phyloP scores from a whole-genome alignment of 2,329 filamentous ascomycete genomes.

The Spiromastix sp. region DNA sequence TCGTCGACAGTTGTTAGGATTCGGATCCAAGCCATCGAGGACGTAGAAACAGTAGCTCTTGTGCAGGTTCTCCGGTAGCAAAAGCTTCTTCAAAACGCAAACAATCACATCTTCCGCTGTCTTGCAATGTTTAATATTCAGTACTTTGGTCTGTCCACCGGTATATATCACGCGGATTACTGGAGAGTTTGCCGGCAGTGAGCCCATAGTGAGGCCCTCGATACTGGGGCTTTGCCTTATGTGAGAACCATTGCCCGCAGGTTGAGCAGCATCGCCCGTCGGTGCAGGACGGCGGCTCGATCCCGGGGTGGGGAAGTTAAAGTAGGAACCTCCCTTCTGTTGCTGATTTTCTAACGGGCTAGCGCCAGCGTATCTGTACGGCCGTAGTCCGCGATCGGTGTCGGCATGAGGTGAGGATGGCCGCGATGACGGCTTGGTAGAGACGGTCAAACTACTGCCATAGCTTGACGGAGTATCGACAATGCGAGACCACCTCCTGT shows the following conservation, averaged over 20 bases:
- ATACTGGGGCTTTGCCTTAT: conserved; percentile 72
- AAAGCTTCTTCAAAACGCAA: conserved; percentile 78
- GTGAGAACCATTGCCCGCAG: conserved; percentile 57
- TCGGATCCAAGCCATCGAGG: conserved; percentile 71
- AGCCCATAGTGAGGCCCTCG: conserved; percentile 77
- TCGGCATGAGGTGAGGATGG: conserved; percentile 59
- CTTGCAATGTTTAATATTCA: conserved; percentile 85
- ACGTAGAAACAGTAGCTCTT: conserved; percentile 97
- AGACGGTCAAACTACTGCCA: conserved; percentile 24
- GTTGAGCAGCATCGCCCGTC: conserved; percentile 52
- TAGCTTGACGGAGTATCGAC: conserved; percentile 32
- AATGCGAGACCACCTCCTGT: conserved; percentile 51
- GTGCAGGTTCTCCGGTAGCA: conserved; percentile 79
- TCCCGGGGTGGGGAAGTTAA: conserved; percentile 36
- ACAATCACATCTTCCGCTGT: conserved; percentile 89
- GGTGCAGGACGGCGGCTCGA: conserved; percentile 50
- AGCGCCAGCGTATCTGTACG: conserved; percentile 50
- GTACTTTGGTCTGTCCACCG: conserved; percentile 80
- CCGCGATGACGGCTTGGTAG: conserved; percentile 50
- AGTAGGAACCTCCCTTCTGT: conserved; percentile 44
- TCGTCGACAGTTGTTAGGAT: conserved; percentile 68
- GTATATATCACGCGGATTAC: conserved; percentile 91
- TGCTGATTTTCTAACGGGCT: conserved; percentile 46
- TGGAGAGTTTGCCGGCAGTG: conserved; percentile 73
- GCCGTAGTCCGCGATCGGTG: conserved; percentile 40